These are phyloP conservation scores for Fragaria ananassa DNA, from an alignment of 306 rosid species.

Conservation along the genomic window DNA sequence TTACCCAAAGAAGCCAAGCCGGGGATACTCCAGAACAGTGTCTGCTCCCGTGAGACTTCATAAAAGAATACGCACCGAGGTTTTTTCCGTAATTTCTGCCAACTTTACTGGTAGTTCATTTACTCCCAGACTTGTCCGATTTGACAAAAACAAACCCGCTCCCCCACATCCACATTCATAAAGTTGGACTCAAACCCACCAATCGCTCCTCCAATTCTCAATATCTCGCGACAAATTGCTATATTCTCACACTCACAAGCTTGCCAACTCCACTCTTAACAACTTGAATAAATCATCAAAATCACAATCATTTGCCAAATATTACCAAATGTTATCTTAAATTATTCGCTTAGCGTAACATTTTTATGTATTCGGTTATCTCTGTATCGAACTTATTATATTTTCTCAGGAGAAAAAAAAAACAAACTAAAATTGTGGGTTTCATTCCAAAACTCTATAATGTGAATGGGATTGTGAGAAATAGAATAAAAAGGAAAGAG, in stretches of 20 bases:
- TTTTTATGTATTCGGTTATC: neutral
- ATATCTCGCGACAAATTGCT: constrained; percentile 28
- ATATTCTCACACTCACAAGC: neutral
- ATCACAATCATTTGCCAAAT: neutral
- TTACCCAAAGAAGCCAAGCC: neutral
- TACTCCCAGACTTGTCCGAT: constrained; percentile 15
- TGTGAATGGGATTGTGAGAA: constrained; percentile 18
- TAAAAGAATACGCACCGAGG: constrained; percentile 19
- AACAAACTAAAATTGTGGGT: neutral
- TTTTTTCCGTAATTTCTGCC: constrained; percentile 7
- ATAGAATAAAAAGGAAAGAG: constrained; percentile 18
- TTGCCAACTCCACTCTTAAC: constrained; percentile 23
- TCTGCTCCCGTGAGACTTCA: neutral
- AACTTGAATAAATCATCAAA: neutral
- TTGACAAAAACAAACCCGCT: constrained; percentile 18
- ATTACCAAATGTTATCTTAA: neutral
- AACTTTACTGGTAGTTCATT: constrained; percentile 25
- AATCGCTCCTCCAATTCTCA: constrained; percentile 11
- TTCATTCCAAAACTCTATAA: constrained; percentile 27
- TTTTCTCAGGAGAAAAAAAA: too few species aligned
- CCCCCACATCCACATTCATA: neutral
- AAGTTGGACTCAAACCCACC: constrained; percentile 12
- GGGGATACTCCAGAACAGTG: neutral
- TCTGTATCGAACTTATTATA: too few species aligned
- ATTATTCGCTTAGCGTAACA: neutral